Base-by-base conservation (phyloP, 352 stramenopile genomes). In the Phytophthora crassamura region DNA sequence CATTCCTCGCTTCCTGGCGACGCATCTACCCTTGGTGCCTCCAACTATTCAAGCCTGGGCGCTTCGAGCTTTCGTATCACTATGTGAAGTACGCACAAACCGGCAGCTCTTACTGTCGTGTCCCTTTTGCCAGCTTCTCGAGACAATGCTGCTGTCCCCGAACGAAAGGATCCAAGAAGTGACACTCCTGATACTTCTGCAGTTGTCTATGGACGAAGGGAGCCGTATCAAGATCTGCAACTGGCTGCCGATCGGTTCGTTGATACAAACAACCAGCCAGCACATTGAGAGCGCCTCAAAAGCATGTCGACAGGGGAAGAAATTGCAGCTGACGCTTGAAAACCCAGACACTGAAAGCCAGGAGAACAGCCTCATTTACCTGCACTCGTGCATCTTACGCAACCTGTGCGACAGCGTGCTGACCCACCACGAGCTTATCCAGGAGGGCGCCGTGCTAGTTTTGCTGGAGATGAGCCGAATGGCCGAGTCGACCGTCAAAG, bases 331-430 rank as follows among this genome's bases (percentile, higher is more conserved):
- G 11, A 52, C 33, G 10, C 41, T 30, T 7, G 38, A 64, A 16
- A 30, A 57, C n/a, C 10, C 25, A 11, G 40, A 58, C 55, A 34
- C 5, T 15, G 40, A 43, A 20, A 39, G 12, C 10, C 12, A 66
- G 22, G 35, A 48, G 28, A 53, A 70, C 39, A n/a, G 38, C 16
- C 67, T 87, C 7, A 62, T 88, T 18, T 84, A 82, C 28, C 63
- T 90, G 4, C 74, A 88, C 34, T 91, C 83, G n/a, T 91, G 79
- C 33, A 74, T 94, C 22, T 38, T 94, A 5, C 80, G 85, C 28
- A 90, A 92, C 36, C 55, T 94, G 14, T 91, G 83, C 51, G 80
- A 89, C 28, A 92, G 80, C 20, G 82, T 89, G 6, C 56, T 90
- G 40, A 92, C 81, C 2, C 84, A 90, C 54, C 85, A 91, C 52